These are phyloP conservation scores for Eucalyptus erythrocorys DNA, from an alignment of 345 rosid genomes.

Conservation along the genomic window DNA sequence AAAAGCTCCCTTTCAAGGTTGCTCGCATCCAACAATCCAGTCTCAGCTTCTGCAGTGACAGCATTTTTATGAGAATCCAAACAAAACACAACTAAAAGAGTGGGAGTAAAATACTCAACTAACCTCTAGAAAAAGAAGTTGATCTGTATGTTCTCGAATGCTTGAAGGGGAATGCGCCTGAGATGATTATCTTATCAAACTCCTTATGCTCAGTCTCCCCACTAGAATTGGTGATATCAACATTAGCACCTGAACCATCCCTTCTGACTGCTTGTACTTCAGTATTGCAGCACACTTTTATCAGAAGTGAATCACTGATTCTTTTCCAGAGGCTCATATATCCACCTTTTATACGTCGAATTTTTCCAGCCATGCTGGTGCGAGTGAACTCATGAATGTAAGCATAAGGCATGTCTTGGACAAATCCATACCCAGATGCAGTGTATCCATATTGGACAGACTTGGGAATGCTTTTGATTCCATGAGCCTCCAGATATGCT, in stretches of 20 bases:
- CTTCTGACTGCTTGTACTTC: conserved; percentile 39
- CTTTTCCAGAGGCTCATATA: conserved; percentile 45
- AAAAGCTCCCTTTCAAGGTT: conserved; percentile 44
- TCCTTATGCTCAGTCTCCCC: conserved; percentile 28
- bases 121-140: conserved; percentile 15
- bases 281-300: conserved; percentile 23
- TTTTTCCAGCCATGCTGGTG: conserved; percentile 72
- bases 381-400: conserved; percentile 58
- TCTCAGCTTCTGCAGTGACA: conserved; percentile 27
- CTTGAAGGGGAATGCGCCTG: conserved; percentile 41
- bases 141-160: conserved; percentile 36
- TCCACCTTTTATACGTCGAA: conserved; percentile 50
- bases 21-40: conserved; percentile 25
- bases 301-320: conserved; percentile 26
- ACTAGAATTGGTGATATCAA: conserved; percentile 10
- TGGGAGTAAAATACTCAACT: not conserved
- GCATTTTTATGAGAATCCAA: not conserved
- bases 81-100: not conserved
- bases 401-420: conserved; percentile 65
- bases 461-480: conserved; percentile 33
- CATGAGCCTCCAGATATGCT: conserved; percentile 24
- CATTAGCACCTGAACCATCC: conserved; percentile 8
- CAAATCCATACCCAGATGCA: conserved; percentile 62
- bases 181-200: conserved; percentile 47
- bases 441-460: conserved; percentile 64